Base-by-base conservation (phyloP, 2,329 filamentous ascomycete genomes). In the Aspergillus transmontanensis region DNA sequence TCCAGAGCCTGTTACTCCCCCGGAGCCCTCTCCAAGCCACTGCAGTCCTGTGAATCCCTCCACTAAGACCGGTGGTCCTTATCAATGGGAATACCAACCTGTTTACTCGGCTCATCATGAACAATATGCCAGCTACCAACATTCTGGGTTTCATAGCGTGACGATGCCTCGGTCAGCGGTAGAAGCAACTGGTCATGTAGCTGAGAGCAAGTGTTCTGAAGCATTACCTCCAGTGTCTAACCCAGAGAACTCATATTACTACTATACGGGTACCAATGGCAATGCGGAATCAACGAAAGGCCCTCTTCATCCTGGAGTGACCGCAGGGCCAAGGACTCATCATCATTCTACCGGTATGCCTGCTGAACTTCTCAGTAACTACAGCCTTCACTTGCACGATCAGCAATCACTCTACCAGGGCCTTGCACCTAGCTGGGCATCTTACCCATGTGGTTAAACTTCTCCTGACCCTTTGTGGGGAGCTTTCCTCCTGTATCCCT, bases 1-100 rank as follows among this genome's bases (percentile, higher is more conserved):
- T 1, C 75, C 77, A 11, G 75, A 78, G 58, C 76, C 76, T 28
- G 59, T 67, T 10, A 77, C 75, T 28, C 75, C 75, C 23, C 69
- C 71, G 14, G 75, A 76, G 23, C 73, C 72, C 43, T 72, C 72
- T 1, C 68, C 71, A 16, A 72, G 60, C 54, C 68, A 57, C 63
- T 69, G 48, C 59, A 71, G 45, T 63, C 71, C 64, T 60, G 65
- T 57, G 34, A 66, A 58, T 56, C 66, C 62, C 59, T 70, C 67
- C 26, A 65, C 69, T 57, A 64, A 61, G 39, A 55, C 58, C 5
- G 43, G 32, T 28, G 60, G 57, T n/a, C 48, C 60, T 46, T 72
- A 72, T 70, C 72, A 72, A 58, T 76, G 75, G 74, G 69, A 73
- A 63, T 62, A 73, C 54, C 72, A 69, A 23, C 61, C 69, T 14